These are phyloP conservation scores for Ustilago loliicola DNA, from an alignment of 1,284 basidiomycete genomes.

Conservation along the genomic window DNA sequence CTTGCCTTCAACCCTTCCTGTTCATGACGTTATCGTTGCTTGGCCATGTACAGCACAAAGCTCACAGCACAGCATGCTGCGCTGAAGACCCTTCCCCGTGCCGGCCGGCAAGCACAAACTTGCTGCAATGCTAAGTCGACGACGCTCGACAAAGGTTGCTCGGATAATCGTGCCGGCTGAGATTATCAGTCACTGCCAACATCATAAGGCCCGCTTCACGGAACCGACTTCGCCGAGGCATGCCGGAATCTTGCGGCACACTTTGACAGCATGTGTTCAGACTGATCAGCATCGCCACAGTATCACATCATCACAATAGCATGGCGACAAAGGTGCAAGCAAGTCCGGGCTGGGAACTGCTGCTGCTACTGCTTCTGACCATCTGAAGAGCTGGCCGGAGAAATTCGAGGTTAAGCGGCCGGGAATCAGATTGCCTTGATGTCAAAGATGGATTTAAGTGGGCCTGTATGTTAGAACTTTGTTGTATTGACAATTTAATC, in stretches of 20 bases:
- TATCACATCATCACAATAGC: background rate
- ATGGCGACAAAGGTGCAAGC: background rate
- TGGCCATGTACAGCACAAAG: background rate
- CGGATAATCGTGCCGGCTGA: conserved; percentile 1
- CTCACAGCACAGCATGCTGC: background rate
- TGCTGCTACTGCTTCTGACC: background rate
- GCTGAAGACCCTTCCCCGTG: background rate
- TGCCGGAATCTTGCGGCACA: background rate
- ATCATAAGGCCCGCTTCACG: background rate
- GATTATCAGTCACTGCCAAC: background rate
- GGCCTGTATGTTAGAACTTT: background rate
- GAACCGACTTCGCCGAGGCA: background rate
- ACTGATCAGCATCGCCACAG: background rate
- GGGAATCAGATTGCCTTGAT: conserved; percentile 1
- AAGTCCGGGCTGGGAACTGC: background rate
- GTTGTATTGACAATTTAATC: background rate
- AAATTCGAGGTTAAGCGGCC: conserved; percentile 7
- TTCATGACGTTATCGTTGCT: conserved; percentile 5
- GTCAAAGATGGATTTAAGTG: too few species aligned
- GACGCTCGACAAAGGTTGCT: background rate
- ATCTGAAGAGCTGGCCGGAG: background rate
- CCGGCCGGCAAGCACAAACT: background rate
- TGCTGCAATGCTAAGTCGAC: background rate
- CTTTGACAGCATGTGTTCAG: background rate
- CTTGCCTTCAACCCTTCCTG: background rate